Evolutionary conservation across 176 grass and related monocot genomes (phyloP), one percentile per base, ranked within the genome.

Genomic region (Leersia perrieri): DNA sequence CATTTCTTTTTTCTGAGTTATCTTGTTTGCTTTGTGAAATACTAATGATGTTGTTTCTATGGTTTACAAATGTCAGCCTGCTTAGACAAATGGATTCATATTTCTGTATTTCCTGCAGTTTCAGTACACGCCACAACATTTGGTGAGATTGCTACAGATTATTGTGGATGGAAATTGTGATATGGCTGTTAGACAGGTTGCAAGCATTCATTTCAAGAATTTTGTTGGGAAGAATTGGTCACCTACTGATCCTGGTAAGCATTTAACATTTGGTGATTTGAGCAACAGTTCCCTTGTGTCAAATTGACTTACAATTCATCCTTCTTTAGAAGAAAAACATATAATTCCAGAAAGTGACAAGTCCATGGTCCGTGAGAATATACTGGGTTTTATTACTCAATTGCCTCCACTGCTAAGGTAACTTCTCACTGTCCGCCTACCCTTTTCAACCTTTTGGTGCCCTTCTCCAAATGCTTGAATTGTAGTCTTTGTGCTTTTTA

Each of bases 161-260:
- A 90, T 97, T 32, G 87, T 97, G 30, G 94, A 97, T 87, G 89
- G 85, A 63, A 79, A 70, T 38, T 87, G 87, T 85, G 94, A 97
- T 71, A 75, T 97, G 63, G 75, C 87, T n/a, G 94, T 97, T 60
- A 92, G 94, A 31, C 94, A 94, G 60, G 91, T 90, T 5, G 94
- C 89, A 40, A 97, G 94, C 90, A 97, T 97, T 74, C 92, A 97
- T 83, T 97, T 97, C 79, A 97, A 94, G 83, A 97, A 97, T 65
- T 94, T 97, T 73, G 83, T 94, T 62, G 88, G 80, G 0, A 97
- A 94, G 75, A 92, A 94, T 60, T 97, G 91, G 94, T 92, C 87
- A 35, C 89, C 91, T 73, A 47, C 40, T 70, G 89, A 97, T 70
- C 66, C 78, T 82, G 87, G 89, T 93, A 87, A n/a, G n/a, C n/a